phyloP scores from a whole-genome alignment of 306 rosid genomes.

The Hylodesmum podocarpum region DNA sequence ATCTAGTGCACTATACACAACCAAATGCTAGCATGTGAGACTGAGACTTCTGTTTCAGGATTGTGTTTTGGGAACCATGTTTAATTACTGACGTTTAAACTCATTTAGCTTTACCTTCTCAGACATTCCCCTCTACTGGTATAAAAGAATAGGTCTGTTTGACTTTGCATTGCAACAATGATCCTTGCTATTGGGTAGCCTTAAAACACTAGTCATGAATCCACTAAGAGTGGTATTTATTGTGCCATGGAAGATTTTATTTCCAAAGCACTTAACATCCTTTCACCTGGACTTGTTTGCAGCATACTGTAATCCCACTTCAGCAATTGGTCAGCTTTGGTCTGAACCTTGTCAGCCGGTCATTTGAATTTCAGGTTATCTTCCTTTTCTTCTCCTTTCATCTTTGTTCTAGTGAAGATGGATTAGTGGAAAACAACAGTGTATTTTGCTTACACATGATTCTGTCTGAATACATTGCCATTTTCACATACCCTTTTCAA shows the following conservation, averaged over 20 bases:
- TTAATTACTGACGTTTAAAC: not conserved
- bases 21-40: not conserved
- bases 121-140: not conserved
- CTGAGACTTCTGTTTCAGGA: no score
- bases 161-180: not conserved
- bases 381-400: not conserved
- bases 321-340: constrained; percentile 92
- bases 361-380: constrained; percentile 91
- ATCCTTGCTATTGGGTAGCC: constrained; percentile 7
- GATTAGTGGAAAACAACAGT: not conserved
- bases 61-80: not conserved
- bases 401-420: not conserved
- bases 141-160: not conserved
- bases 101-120: not conserved
- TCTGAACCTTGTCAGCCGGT: constrained; percentile 86
- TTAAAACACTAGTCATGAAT: constrained; percentile 14
- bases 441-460: not conserved
- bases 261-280: constrained; percentile 10
- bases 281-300: constrained; percentile 42
- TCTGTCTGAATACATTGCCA: not conserved
- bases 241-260: not conserved
- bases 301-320: constrained; percentile 89
- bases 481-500: not conserved
- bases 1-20: not conserved
- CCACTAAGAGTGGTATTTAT: not conserved